These are phyloP conservation scores for Pascua guehoae DNA, from an alignment of 1,284 basidiomycete species.

Conservation along the genomic window DNA sequence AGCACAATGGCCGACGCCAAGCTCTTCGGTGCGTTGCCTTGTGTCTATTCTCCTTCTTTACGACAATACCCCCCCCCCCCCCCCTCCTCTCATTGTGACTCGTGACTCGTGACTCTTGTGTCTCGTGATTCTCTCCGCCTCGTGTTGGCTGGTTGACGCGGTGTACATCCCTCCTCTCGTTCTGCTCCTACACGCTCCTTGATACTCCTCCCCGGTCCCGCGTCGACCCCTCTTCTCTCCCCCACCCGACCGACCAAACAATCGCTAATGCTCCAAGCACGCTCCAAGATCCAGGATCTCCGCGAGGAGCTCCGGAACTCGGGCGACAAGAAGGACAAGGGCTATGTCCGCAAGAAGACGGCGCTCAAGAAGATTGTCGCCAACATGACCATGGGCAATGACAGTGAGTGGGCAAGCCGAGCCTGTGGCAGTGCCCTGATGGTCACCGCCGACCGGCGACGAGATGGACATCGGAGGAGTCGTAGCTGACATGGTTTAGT, in stretches of 20 bases:
- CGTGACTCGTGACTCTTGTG: too few relatives aligned
- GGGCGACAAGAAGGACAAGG: conserved; percentile 84
- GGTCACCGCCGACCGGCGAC: too few relatives aligned
- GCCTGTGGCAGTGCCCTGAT: too few relatives aligned
- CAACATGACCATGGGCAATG: conserved; percentile 95
- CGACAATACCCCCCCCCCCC: too few relatives aligned
- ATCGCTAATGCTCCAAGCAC: conserved; percentile 46
- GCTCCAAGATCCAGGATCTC: conserved; percentile 84
- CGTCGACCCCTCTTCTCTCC: background rate
- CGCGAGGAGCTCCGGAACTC: conserved; percentile 77
- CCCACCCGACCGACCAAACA: background rate
- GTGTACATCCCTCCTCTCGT: too few relatives aligned
- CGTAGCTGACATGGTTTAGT: conserved; percentile 55
- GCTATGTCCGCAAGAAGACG: conserved; percentile 81
- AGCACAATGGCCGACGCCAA: conserved; percentile 49
- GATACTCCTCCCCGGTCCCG: too few relatives aligned
- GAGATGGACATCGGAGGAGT: background rate
- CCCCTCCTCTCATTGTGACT: too few relatives aligned
- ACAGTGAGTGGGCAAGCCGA: conserved; percentile 65
- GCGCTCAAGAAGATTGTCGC: conserved; percentile 94
- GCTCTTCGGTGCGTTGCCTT: conserved; percentile 47
- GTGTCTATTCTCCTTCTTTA: background rate
- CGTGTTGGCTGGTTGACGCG: too few relatives aligned
- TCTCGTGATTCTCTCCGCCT: too few relatives aligned
- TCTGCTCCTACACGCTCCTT: too few relatives aligned